Percentiles rank a stretch among this genome's conserved stretches.
These are phyloP conservation scores for Candida insectalens DNA, from an alignment of 805 yeast species.

Conservation along the genomic window DNA sequence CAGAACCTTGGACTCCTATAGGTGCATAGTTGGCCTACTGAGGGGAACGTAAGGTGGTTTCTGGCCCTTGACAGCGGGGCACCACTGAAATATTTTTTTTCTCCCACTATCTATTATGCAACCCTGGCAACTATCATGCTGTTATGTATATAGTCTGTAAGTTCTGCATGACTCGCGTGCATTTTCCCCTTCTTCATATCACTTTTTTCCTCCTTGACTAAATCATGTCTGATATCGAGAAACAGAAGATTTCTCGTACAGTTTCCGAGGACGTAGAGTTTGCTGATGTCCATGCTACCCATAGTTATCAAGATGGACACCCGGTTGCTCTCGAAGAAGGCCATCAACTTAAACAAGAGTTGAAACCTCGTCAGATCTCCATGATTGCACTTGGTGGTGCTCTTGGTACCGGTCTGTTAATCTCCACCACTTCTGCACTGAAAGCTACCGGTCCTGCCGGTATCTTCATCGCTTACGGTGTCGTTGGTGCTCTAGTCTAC, in stretches of 20 bases:
- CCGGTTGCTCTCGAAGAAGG: slow-evolving; percentile 34
- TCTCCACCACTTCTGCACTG: slow-evolving; percentile 68
- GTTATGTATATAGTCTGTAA: too few species aligned
- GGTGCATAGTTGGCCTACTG: too few species aligned
- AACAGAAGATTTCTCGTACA: not conserved
- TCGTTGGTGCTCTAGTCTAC: slow-evolving; percentile 64
- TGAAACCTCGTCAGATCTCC: slow-evolving; percentile 41
- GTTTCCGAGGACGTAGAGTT: not conserved
- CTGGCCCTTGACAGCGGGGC: too few species aligned
- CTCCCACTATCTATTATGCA: too few species aligned
- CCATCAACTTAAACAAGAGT: slow-evolving; percentile 33
- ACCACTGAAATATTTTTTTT: too few species aligned
- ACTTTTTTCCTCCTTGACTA: not conserved
- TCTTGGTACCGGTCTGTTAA: slow-evolving; percentile 69
- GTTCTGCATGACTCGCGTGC: too few species aligned
- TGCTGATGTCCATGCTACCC: not conserved
- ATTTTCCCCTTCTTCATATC: not conserved
- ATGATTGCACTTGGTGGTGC: slow-evolving; percentile 78
- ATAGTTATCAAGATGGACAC: slow-evolving; percentile 8
- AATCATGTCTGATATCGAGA: not conserved
- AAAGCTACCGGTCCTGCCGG: slow-evolving; percentile 64
- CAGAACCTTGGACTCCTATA: too few species aligned
- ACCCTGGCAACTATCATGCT: too few species aligned
- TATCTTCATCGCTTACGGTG: slow-evolving; percentile 50
- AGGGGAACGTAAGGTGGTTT: too few species aligned